Percentiles rank a stretch among this genome's conserved stretches.
These are phyloP conservation scores for Stipa capillata DNA, from an alignment of 176 grass and related monocot species.

Conservation along the genomic window DNA sequence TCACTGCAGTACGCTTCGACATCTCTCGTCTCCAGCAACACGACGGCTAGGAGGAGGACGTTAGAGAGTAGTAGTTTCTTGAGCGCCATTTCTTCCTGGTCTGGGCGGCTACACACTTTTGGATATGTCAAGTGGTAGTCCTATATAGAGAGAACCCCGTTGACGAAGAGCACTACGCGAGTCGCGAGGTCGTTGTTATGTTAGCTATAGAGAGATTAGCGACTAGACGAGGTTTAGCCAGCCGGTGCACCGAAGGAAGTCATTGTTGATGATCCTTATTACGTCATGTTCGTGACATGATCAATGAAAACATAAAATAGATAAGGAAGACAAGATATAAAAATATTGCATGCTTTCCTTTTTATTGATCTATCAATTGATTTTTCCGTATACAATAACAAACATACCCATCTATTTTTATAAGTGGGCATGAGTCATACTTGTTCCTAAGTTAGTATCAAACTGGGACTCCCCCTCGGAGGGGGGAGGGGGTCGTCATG, in stretches of 20 bases:
- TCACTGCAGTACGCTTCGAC: background rate
- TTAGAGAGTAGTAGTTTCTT: background rate
- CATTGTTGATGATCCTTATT: background rate
- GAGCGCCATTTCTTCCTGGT: background rate
- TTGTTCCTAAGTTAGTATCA: no score
- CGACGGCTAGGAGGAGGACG: background rate
- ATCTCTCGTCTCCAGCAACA: background rate
- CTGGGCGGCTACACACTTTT: background rate
- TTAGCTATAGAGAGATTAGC: background rate
- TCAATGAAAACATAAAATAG: no score
- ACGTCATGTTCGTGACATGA: no score
- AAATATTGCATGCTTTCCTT: no score
- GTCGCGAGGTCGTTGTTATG: background rate
- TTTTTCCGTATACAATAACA: no score
- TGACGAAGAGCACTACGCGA: background rate
- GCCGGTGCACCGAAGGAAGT: background rate
- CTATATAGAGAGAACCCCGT: background rate
- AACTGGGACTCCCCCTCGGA: no score
- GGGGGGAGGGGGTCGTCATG: no score
- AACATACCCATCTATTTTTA: no score
- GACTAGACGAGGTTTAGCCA: background rate
- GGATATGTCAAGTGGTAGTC: background rate
- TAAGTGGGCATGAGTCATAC: no score
- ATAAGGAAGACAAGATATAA: no score
- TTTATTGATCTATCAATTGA: no score